A percentile compares a stretch with the other conserved stretches of the same genome.
Evolutionary conservation across 108 stramenopile species (phyloP).

Genomic region (Cyclotella sp.): DNA sequence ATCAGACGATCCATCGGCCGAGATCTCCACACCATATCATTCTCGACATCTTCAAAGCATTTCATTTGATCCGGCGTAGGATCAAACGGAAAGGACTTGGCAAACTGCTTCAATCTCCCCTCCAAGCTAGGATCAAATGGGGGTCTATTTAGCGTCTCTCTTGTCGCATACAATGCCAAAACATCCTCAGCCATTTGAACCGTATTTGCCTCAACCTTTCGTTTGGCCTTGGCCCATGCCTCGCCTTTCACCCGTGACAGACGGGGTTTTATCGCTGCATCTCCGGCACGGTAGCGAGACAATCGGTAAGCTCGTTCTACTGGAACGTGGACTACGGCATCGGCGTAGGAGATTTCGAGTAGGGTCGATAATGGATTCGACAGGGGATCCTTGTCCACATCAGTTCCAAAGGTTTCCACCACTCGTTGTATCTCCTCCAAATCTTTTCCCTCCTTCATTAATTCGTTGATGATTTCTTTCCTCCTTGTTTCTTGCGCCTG

Average conservation of each 20-base stretch:
- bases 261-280: conserved; percentile 76
- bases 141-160: conserved; percentile 72
- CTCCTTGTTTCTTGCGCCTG: conserved; percentile 58
- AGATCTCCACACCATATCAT: conserved; percentile 94
- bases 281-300: conserved; percentile 79
- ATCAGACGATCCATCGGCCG: conserved; percentile 96
- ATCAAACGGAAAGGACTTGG: conserved; percentile 73
- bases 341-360: conserved; percentile 75
- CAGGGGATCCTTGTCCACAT: conserved; percentile 71
- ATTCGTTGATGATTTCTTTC: conserved; percentile 63
- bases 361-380: conserved; percentile 79
- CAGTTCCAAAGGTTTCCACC: conserved; percentile 69
- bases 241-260: conserved; percentile 77
- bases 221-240: conserved; percentile 80
- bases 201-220: conserved; percentile 78
- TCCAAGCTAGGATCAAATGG: conserved; percentile 77
- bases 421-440: conserved; percentile 64
- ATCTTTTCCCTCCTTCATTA: conserved; percentile 45
- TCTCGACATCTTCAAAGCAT: conserved; percentile 89
- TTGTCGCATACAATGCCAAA: conserved; percentile 77
- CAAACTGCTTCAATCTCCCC: conserved; percentile 71
- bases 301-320: conserved; percentile 84
- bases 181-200: conserved; percentile 83
- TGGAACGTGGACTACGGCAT: conserved; percentile 84
- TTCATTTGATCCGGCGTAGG: conserved; percentile 89